Base-by-base conservation (phyloP, 129 eudicot genomes). In the Flaveria ramosissima region DNA sequence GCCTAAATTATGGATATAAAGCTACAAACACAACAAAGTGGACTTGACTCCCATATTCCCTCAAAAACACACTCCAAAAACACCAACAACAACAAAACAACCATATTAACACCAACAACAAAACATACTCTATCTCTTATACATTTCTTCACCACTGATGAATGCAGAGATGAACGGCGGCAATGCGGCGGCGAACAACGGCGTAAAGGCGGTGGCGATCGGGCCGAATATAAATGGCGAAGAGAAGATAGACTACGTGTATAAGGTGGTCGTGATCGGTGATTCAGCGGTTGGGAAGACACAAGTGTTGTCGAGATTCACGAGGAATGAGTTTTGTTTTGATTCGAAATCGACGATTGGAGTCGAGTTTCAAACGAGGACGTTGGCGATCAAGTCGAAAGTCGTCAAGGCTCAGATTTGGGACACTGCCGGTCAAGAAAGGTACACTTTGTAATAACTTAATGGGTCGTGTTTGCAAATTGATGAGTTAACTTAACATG, bases 391-490 rank as follows among this genome's bases (percentile, higher is more conserved):
- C 20, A 82, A 84, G 15, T 84, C 93, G 50, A 90, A 90, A 72
- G 78, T 88, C 71, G 71, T 90, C 79, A 90, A 90, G 79, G 96
- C 96, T 78, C 96, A 90, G 96, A 90, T 90, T 91, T 90, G 96
- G 96, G 96, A 90, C 73, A 90, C 96, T 66, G 96, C 96, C 32
- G 96, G 96, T 62, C 96, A 90, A 84, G 96, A 90, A 84, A 88
- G 96, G 96, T 90, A 21, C 56, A 3, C 16, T 0, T 4, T 32
- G 0, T 0, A 32, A 32, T 30, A 30, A 30, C 6, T n/a, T n/a
- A n/a, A n/a, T n/a, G n/a, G n/a, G n/a, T n/a, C n/a, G n/a, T n/a
- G n/a, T n/a, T n/a, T n/a, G n/a, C n/a, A n/a, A n/a, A n/a, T n/a
- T n/a, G n/a, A n/a, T n/a, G n/a, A n/a, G n/a, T n/a, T n/a, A n/a